Evolutionary conservation across 140 eudicot genomes (phyloP).

Genomic region (Ambrosia hybrid): DNA sequence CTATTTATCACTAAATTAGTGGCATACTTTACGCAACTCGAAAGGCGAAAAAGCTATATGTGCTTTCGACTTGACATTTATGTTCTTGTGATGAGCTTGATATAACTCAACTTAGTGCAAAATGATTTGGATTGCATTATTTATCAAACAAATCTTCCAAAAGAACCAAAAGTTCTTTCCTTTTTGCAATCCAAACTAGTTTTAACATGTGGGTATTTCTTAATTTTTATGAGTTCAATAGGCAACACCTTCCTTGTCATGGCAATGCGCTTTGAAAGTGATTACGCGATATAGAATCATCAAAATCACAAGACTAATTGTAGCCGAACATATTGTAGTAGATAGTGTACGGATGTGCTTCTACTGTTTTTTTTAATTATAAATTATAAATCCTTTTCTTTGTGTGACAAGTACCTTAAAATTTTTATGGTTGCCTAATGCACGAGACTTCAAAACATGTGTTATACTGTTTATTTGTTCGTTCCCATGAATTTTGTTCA

Average conservation of each 20-base stretch:
- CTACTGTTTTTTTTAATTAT: no score
- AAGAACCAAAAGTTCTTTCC: conserved; percentile 22
- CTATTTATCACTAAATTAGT: conserved; percentile 33
- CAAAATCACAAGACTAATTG: neutral
- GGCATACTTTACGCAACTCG: conserved; percentile 34
- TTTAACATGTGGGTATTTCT: neutral
- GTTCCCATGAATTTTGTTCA: conserved; percentile 6
- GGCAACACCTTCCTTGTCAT: neutral
- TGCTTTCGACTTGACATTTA: conserved; percentile 17
- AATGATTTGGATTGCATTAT: conserved; percentile 35
- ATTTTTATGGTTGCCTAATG: neutral
- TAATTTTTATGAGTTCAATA: neutral
- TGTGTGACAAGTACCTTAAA: neutral
- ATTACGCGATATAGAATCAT: neutral
- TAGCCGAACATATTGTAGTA: neutral
- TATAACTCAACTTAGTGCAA: conserved; percentile 21
- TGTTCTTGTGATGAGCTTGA: conserved; percentile 8
- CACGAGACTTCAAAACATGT: neutral
- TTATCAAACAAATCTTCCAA: conserved; percentile 18
- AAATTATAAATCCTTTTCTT: no score
- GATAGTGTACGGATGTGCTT: neutral
- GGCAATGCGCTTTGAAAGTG: neutral
- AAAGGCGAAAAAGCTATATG: conserved; percentile 16
- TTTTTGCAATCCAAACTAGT: neutral
- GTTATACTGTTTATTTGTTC: neutral